phyloP scores from a whole-genome alignment of 2,329 filamentous ascomycete species.

The Penicillium psychrosexuale region DNA sequence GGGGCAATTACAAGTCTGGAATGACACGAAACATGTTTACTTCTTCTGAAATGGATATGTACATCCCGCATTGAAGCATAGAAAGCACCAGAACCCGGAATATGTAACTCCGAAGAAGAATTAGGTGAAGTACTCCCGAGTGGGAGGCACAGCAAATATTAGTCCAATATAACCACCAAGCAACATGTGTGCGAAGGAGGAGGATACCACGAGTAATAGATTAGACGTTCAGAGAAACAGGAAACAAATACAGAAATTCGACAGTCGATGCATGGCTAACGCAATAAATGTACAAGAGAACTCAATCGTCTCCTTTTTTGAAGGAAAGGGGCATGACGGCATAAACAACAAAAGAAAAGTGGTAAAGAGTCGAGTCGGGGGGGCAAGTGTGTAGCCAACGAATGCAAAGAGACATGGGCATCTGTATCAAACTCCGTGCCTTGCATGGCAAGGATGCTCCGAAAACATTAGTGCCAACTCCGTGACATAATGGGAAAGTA shows the following conservation, averaged over 20 bases:
- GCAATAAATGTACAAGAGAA: conserved; percentile 29
- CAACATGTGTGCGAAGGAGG: not conserved
- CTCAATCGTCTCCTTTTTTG: conserved; percentile 13
- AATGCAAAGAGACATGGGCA: conserved; percentile 8
- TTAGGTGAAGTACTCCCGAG: not conserved
- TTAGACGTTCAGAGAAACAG: not conserved
- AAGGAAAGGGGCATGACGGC: conserved; percentile 30
- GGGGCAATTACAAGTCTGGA: not conserved
- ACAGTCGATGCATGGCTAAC: conserved; percentile 16
- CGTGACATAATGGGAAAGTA: conserved; percentile 21
- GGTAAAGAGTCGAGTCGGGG: conserved; percentile 20
- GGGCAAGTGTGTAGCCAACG: conserved; percentile 7
- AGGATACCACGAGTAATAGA: not conserved
- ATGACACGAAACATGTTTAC: no score
- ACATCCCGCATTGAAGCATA: not conserved
- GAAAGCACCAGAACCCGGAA: not conserved
- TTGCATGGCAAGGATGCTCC: conserved; percentile 17
- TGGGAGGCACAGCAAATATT: not conserved
- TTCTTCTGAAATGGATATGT: not conserved
- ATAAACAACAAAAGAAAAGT: conserved; percentile 29
- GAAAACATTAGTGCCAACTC: conserved; percentile 18
- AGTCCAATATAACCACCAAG: not conserved
- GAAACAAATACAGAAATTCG: conserved; percentile 2
- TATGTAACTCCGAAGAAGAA: not conserved
- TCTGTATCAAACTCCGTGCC: conserved; percentile 15